Percentiles rank a stretch among this genome's conserved stretches.
Conservation (phyloP, 2,329 filamentous ascomycete species). For the Alternaria panax region DNA sequence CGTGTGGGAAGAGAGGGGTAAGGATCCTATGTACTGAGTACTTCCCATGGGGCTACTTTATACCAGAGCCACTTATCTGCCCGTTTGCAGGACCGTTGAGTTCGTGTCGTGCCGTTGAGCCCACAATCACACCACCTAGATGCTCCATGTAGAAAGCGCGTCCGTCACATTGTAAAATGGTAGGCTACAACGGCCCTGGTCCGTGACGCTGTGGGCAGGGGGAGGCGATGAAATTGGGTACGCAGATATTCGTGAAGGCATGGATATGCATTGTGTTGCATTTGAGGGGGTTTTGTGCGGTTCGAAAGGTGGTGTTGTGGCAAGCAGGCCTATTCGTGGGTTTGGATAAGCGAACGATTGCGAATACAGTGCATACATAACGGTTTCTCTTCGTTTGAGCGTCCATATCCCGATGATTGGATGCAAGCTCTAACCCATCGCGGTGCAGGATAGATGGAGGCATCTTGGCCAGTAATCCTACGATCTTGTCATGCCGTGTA, state of each 20-base stretch:
- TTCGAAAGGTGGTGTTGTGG: conserved; percentile 25
- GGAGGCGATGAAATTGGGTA: conserved; percentile 21
- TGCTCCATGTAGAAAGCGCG: conserved; percentile 9
- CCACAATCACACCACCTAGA: conserved; percentile 18
- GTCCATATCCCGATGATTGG: conserved; percentile 17
- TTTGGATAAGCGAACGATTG: conserved; percentile 24
- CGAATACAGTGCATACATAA: conserved; percentile 28
- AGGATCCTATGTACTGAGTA: conserved; percentile 22
- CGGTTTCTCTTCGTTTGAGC: conserved; percentile 22
- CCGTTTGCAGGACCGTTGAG: conserved; percentile 25
- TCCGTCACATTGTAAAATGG: conserved; percentile 15
- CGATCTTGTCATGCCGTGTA: not conserved
- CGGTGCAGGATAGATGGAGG: not conserved
- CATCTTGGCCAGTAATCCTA: not conserved
- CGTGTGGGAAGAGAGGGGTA: conserved; percentile 19
- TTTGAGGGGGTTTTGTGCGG: conserved; percentile 24
- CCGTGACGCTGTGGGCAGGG: conserved; percentile 23
- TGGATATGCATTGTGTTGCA: conserved; percentile 25
- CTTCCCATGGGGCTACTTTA: conserved; percentile 18
- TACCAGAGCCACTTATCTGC: conserved; percentile 19
- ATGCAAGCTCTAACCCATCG: not conserved
- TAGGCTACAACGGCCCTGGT: conserved; percentile 10
- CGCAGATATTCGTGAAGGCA: conserved; percentile 26
- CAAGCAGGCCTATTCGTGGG: conserved; percentile 27
- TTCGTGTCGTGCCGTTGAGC: conserved; percentile 30